Evolutionary conservation across 2,329 filamentous ascomycete species (phyloP).

Genomic region (Verticillium zaregamsianum): DNA sequence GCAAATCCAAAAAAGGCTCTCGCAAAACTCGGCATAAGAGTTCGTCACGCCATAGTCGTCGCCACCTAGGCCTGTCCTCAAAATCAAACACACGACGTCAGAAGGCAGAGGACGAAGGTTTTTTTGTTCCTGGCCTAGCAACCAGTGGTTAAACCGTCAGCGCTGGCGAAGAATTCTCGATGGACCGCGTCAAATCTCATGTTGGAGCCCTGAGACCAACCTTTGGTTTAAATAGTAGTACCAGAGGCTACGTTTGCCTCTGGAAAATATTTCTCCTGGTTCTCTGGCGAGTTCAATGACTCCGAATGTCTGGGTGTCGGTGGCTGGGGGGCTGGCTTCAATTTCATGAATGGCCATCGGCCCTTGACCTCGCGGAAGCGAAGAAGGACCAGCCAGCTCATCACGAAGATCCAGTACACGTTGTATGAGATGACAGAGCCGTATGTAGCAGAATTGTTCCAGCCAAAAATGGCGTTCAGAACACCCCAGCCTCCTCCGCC

Average conservation of each 20-base stretch:
- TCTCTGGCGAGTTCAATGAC: background rate
- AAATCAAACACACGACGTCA: too few species aligned
- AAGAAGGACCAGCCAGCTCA: conserved; percentile 10
- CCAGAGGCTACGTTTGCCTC: background rate
- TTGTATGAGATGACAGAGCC: conserved; percentile 86
- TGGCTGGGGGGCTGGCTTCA: conserved; percentile 9
- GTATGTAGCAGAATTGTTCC: conserved; percentile 85
- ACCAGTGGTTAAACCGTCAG: too few species aligned
- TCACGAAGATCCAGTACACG: conserved; percentile 72
- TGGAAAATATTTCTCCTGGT: background rate
- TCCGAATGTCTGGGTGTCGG: background rate
- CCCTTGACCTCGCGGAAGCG: conserved; percentile 30
- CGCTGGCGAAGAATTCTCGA: too few species aligned
- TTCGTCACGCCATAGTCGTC: too few species aligned
- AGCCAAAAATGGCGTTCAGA: conserved; percentile 81
- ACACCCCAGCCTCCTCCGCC: conserved; percentile 80
- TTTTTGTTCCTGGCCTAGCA: too few species aligned
- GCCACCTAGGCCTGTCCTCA: too few species aligned
- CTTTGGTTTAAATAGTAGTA: too few species aligned
- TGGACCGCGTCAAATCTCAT: too few species aligned
- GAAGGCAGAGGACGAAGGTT: too few species aligned
- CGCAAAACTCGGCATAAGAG: too few species aligned
- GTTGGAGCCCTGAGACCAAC: too few species aligned
- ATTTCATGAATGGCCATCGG: conserved; percentile 40
- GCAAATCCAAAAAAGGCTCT: too few species aligned